phyloP scores from a whole-genome alignment of 2,329 filamentous ascomycete species.

The Allantophomopsis cytisporea region DNA sequence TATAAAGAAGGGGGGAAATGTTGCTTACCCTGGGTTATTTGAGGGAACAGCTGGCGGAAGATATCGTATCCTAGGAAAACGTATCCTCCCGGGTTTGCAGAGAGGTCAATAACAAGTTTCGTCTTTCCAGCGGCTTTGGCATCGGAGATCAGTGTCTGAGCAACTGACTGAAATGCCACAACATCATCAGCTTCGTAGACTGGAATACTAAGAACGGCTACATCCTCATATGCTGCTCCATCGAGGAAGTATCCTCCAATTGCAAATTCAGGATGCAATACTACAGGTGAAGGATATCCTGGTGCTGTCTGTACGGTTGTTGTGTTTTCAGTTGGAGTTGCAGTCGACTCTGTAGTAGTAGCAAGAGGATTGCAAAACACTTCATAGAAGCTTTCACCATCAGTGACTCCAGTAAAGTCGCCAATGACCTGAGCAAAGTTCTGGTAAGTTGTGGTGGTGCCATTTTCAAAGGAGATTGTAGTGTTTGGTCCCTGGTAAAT shows the following conservation, averaged over 20 bases:
- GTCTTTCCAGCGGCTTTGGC: constrained; percentile 33
- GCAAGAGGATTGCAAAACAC: constrained; percentile 9
- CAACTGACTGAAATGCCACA: constrained; percentile 14
- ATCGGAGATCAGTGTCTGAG: constrained; percentile 26
- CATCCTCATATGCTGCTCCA: constrained; percentile 14
- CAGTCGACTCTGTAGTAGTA: not conserved
- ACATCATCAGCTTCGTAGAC: constrained; percentile 10
- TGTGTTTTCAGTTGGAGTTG: not conserved
- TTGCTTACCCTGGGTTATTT: too few relatives aligned
- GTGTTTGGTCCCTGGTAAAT: constrained; percentile 25
- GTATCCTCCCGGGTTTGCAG: constrained; percentile 43
- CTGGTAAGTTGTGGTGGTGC: constrained; percentile 17
- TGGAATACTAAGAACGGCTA: constrained; percentile 16
- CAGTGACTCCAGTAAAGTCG: constrained; percentile 15
- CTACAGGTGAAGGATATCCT: constrained; percentile 13
- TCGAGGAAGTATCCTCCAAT: constrained; percentile 16
- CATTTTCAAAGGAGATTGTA: constrained; percentile 24
- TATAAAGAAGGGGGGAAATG: too few relatives aligned
- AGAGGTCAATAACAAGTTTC: constrained; percentile 50
- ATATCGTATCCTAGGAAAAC: constrained; percentile 31
- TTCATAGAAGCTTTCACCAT: constrained; percentile 14
- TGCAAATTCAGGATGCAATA: constrained; percentile 11
- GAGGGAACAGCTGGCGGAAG: constrained; percentile 27
- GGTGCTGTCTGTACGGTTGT: constrained; percentile 1
- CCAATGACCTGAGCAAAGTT: constrained; percentile 22